These are phyloP conservation scores for Fragilariopsis cylindrus DNA, from an alignment of 108 stramenopile species.

Conservation along the genomic window DNA sequence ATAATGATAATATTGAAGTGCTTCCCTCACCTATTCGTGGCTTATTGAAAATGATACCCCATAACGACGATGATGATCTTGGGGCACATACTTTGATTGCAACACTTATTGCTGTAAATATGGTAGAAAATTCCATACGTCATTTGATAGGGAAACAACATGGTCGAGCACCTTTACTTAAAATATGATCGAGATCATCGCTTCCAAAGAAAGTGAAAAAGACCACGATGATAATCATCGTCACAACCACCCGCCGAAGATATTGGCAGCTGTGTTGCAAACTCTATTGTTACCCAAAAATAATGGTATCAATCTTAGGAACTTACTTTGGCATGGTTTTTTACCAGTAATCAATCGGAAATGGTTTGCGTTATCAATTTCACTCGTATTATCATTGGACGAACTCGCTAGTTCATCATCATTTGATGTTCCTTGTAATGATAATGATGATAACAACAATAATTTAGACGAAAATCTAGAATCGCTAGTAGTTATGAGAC, in stretches of 20 bases:
- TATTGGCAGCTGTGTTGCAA: slow-evolving; percentile 16
- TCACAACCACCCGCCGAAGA: neutral
- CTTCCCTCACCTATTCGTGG: neutral
- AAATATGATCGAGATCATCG: slow-evolving; percentile 33
- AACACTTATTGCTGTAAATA: slow-evolving; percentile 49
- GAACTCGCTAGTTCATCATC: slow-evolving; percentile 11
- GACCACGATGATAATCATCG: neutral
- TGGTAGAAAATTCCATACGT: slow-evolving; percentile 60
- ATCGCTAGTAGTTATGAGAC: slow-evolving; percentile 3
- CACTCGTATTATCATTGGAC: slow-evolving; percentile 9
- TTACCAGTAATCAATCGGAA: slow-evolving; percentile 42
- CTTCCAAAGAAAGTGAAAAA: neutral
- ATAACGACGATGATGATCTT: neutral
- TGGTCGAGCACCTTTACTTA: slow-evolving; percentile 47
- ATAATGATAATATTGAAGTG: neutral
- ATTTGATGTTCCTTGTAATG: neutral
- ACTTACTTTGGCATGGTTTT: slow-evolving; percentile 75
- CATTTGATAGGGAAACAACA: slow-evolving; percentile 17
- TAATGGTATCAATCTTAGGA: slow-evolving; percentile 64
- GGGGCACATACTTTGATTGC: slow-evolving; percentile 19
- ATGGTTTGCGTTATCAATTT: slow-evolving; percentile 5
- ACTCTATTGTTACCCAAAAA: slow-evolving; percentile 47
- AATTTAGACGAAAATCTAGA: neutral
- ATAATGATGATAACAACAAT: too few species aligned
- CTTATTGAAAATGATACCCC: slow-evolving; percentile 5